Percentiles rank a stretch among this genome's conserved stretches.
Evolutionary conservation across 2,329 filamentous ascomycete genomes (phyloP).

Genomic region (Dactylonectria estremocensis): DNA sequence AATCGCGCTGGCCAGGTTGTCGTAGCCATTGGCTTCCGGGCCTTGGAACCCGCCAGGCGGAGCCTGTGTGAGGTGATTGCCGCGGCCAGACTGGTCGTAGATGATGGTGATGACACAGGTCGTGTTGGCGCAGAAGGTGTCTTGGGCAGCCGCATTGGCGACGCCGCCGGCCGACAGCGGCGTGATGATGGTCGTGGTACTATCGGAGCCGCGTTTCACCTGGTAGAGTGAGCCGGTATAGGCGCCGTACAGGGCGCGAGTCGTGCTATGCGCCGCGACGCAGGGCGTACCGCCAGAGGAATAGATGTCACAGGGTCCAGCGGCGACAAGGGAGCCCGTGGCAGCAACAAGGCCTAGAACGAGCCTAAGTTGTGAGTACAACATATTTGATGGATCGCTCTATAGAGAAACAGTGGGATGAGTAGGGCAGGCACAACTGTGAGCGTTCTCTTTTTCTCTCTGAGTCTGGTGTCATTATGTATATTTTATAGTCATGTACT

Average conservation of each 20-base stretch:
- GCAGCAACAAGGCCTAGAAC: conserved; percentile 22
- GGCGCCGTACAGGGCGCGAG: conserved; percentile 71
- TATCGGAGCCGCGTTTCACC: conserved; percentile 68
- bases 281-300: conserved; percentile 72
- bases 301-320: conserved; percentile 75
- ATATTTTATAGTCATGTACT: neutral
- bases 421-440: neutral
- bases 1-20: conserved; percentile 72
- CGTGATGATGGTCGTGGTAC: conserved; percentile 34
- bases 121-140: conserved; percentile 72
- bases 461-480: conserved; percentile 2
- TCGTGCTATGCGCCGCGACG: conserved; percentile 76
- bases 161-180: conserved; percentile 72
- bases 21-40: conserved; percentile 69
- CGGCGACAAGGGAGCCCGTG: conserved; percentile 22
- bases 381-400: neutral
- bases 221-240: conserved; percentile 72
- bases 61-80: conserved; percentile 75
- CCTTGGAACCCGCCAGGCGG: conserved; percentile 69
- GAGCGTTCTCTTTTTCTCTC: neutral
- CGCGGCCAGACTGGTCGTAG: conserved; percentile 75
- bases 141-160: conserved; percentile 73
- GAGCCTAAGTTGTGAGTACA: conserved; percentile 33
- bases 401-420: neutral
- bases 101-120: conserved; percentile 76